Percentiles rank a stretch among this genome's conserved stretches.
Evolutionary conservation across 2,329 filamentous ascomycete species (phyloP).

Genomic region (Corniculantispora saksenae): DNA sequence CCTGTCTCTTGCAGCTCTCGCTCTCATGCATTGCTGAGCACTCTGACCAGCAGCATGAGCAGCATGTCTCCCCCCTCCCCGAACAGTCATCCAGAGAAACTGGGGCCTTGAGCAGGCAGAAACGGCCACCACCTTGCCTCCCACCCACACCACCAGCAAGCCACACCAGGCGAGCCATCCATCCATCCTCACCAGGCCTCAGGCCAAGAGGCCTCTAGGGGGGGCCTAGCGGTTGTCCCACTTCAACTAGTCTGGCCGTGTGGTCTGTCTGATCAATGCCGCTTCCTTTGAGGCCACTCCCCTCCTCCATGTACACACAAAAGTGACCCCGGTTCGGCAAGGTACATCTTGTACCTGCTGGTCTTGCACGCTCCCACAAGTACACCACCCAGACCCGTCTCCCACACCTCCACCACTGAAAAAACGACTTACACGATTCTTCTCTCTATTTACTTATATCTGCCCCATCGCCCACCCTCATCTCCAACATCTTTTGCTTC

Average conservation of each 20-base stretch:
- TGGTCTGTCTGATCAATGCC: no score
- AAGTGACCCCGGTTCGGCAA: no score
- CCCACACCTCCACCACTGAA: background rate
- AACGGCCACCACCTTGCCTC: background rate
- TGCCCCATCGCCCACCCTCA: constrained; percentile 10
- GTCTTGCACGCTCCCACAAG: background rate
- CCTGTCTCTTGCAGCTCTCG: no score
- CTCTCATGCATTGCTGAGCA: no score
- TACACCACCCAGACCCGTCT: background rate
- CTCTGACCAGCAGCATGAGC: no score
- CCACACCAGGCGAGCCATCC: no score
- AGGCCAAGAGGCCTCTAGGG: constrained; percentile 1
- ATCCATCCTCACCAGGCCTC: background rate
- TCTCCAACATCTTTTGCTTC: background rate
- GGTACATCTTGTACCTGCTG: no score
- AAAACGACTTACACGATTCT: constrained; percentile 13
- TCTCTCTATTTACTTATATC: constrained; percentile 9
- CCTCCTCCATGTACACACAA: background rate
- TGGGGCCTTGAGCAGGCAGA: constrained; percentile 3
- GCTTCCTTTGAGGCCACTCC: no score
- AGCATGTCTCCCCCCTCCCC: background rate
- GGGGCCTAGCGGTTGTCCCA: background rate
- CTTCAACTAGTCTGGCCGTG: no score
- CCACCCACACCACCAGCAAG: background rate
- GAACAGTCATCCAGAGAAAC: constrained; percentile 1